Evolutionary conservation across 2,329 filamentous ascomycete species (phyloP), one percentile per base, ranked within the genome.

Genomic region (Penicillium sp.): DNA sequence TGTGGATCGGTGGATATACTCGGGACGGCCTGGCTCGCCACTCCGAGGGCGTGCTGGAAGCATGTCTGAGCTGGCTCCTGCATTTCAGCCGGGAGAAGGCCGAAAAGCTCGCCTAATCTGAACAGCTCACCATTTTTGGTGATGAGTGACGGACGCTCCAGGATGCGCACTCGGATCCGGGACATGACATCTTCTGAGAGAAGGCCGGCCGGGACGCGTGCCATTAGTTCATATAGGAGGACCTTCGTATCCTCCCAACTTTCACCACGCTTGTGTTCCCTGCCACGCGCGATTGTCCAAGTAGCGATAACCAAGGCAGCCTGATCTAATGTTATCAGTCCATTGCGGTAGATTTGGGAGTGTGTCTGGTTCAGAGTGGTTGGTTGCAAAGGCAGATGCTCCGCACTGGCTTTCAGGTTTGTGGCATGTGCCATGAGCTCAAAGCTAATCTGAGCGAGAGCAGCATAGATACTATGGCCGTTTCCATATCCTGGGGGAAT

Each of bases 271-370:
- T 52, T 45, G n/a, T 69, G 65, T 23, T 66, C 61, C 21, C 70
- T 69, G 1, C 77, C 75, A 6, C 71, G 69, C 17, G 63, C 60
- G 23, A 80, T 66, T 4, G 72, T 71, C 72, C 75, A 79, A 33
- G 72, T 69, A 17, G 75, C 73, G 21, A 79, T 67, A 13, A 75
- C 66, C 15, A 76, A 62, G 2, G 77, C 77, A 27, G 73, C 70
- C 58, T 76, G 69, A 15, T 75, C 73, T 15, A 80, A 64, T 41
- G 62, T 65, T 25, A 77, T 71, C 50, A 77, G 77, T 33, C 74
- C 73, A 37, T 78, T 71, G 13, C 77, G 73, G 64, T 79, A 80
- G 12, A 73, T 64, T 38, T 77, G 73, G 27, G 75, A 76, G 61
- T 75, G 71, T 2, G 55, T 68, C 54, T 80, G 77, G 53, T 78